Conservation (phyloP, 805 yeast genomes). For the Candida alai region DNA sequence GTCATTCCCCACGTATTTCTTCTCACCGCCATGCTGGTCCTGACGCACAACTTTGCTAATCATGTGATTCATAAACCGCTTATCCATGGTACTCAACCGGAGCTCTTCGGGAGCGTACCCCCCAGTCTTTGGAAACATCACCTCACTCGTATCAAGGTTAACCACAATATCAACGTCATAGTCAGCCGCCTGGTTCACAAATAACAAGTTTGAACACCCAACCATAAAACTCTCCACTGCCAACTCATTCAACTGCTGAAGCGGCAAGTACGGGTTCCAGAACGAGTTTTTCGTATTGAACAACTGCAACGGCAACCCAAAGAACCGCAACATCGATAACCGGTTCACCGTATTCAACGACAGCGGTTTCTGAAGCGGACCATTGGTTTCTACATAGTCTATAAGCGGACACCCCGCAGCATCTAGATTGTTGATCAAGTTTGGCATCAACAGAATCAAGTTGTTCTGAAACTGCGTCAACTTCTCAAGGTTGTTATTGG, state of each 20-base stretch:
- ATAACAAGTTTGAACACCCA: conserved; percentile 84
- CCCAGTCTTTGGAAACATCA: conserved; percentile 39
- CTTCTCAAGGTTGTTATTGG: conserved; percentile 69
- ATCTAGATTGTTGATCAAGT: conserved; percentile 64
- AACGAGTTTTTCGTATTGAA: conserved; percentile 80
- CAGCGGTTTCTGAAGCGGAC: conserved; percentile 52
- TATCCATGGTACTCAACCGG: conserved; percentile 48
- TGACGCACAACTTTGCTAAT: conserved; percentile 41
- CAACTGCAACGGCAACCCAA: conserved; percentile 84
- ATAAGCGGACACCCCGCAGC: conserved; percentile 79
- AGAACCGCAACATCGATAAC: conserved; percentile 67
- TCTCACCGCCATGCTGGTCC: conserved; percentile 19
- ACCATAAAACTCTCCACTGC: conserved; percentile 63
- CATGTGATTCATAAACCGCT: conserved; percentile 66
- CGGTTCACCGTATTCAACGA: conserved; percentile 77
- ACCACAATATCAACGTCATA: conserved; percentile 68
- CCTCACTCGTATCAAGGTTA: conserved; percentile 57
- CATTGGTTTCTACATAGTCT: conserved; percentile 47
- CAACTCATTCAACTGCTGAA: conserved; percentile 83
- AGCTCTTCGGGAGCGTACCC: conserved; percentile 27
- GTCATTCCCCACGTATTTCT: conserved; percentile 47
- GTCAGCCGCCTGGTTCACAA: conserved; percentile 57
- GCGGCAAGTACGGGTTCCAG: conserved; percentile 90
- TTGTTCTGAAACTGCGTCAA: conserved; percentile 83
- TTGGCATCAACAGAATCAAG: conserved; percentile 78